Evolutionary conservation across 768 basidiomycete genomes (phyloP).

Genomic region (Serendipita sp.): DNA sequence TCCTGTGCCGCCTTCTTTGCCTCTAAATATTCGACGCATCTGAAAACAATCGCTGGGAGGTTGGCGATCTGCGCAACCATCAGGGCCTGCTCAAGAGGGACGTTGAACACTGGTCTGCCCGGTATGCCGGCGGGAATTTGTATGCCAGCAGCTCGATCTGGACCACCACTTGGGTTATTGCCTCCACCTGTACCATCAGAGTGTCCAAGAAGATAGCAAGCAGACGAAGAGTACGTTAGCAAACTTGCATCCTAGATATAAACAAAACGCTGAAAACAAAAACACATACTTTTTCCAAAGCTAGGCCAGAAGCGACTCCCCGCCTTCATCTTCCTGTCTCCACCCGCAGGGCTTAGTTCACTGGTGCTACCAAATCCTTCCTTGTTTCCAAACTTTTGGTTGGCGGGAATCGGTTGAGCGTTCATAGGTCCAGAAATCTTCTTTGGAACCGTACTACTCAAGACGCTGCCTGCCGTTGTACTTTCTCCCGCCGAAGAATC

Average conservation of each 20-base stretch:
- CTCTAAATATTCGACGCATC: slow-evolving; percentile 90
- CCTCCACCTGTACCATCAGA: not conserved
- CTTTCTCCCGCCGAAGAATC: slow-evolving; percentile 4
- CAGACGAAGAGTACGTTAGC: too few relatives aligned
- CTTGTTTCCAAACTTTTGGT: slow-evolving; percentile 81
- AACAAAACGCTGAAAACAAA: not conserved
- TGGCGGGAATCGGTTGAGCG: slow-evolving; percentile 69
- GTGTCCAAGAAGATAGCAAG: not conserved
- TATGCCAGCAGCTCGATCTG: not conserved
- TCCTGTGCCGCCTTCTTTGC: slow-evolving; percentile 88
- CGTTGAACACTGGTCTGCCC: slow-evolving; percentile 67
- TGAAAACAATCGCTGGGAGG: slow-evolving; percentile 87
- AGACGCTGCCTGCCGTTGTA: not conserved
- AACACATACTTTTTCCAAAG: slow-evolving; percentile 41
- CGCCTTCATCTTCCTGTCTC: slow-evolving; percentile 68
- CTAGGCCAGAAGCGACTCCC: slow-evolving; percentile 52
- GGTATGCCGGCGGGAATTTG: not conserved
- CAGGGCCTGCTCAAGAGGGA: slow-evolving; percentile 73
- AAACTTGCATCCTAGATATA: too few relatives aligned
- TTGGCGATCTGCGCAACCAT: slow-evolving; percentile 79
- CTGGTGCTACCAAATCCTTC: slow-evolving; percentile 28
- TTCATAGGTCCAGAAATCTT: slow-evolving; percentile 85
- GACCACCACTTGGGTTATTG: slow-evolving; percentile 6
- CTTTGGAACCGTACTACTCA: slow-evolving; percentile 8
- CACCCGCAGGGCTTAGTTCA: slow-evolving; percentile 19